Evolutionary conservation across 306 rosid genomes (phyloP).

Genomic region (Rubus parviflorus): DNA sequence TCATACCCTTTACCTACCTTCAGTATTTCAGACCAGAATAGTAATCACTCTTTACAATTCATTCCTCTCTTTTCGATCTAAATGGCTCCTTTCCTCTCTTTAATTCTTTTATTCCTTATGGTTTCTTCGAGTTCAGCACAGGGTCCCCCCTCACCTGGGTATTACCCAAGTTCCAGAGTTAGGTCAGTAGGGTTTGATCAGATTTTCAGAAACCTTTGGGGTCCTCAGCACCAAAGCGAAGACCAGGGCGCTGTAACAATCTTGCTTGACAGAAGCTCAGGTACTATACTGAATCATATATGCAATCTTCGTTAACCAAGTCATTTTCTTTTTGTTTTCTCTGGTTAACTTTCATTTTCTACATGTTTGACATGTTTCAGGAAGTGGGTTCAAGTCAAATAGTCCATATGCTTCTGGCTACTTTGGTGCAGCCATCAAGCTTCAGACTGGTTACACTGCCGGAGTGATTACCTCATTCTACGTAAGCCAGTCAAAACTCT

Average conservation of each 20-base stretch:
- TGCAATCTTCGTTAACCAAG: not conserved
- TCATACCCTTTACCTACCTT: constrained; percentile 12
- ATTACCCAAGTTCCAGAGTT: constrained; percentile 58
- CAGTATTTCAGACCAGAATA: not conserved
- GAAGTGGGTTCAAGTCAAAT: constrained; percentile 88
- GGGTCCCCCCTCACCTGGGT: constrained; percentile 84
- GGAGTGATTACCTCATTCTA: constrained; percentile 82
- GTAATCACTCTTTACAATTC: constrained; percentile 15
- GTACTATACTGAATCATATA: constrained; percentile 20
- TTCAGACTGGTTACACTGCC: constrained; percentile 83
- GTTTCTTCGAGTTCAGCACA: constrained; percentile 41
- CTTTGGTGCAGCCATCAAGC: constrained; percentile 73
- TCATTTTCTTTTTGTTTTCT: not conserved
- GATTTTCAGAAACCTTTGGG: constrained; percentile 74
- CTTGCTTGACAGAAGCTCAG: constrained; percentile 75
- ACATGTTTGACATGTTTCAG: constrained; percentile 34
- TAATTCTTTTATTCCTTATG: constrained; percentile 32
- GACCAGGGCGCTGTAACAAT: constrained; percentile 58
- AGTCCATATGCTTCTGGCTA: constrained; percentile 69
- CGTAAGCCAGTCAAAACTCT: constrained; percentile 37
- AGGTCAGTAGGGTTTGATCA: constrained; percentile 52
- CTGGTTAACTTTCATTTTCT: not conserved
- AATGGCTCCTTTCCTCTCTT: constrained; percentile 42
- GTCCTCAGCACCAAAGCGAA: constrained; percentile 67
- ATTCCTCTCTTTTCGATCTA: constrained; percentile 26